Conservation (phyloP, 2,329 filamentous ascomycete species). For the Calonectria hawksworthii region DNA sequence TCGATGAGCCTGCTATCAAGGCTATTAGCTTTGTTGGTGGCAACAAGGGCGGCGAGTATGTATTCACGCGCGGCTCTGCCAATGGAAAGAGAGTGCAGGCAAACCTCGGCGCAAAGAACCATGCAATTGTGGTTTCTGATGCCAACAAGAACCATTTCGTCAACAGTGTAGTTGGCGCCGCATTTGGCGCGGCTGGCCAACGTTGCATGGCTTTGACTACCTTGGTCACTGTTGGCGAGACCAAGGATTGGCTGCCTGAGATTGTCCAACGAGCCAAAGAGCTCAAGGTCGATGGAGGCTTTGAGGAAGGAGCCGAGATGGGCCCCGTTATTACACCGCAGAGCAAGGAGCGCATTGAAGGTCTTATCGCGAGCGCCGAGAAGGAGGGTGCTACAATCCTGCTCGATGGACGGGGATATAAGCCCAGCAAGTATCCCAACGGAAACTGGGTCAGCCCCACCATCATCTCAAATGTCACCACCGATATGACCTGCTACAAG, state of each 20-base stretch:
- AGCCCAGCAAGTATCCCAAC: background rate
- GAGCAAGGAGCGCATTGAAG: slow-evolving; percentile 81
- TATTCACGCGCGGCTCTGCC: slow-evolving; percentile 80
- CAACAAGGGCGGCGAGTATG: slow-evolving; percentile 90
- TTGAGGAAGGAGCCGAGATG: slow-evolving; percentile 63
- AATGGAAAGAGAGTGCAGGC: slow-evolving; percentile 90
- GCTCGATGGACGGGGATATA: slow-evolving; percentile 74
- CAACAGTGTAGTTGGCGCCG: slow-evolving; percentile 84
- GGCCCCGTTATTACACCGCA: slow-evolving; percentile 84
- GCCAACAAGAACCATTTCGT: slow-evolving; percentile 89
- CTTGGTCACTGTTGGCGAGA: slow-evolving; percentile 84
- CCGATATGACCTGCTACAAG: background rate
- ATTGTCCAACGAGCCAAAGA: slow-evolving; percentile 80
- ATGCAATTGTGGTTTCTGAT: slow-evolving; percentile 86
- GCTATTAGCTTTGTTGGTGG: slow-evolving; percentile 78
- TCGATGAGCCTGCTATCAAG: slow-evolving; percentile 72
- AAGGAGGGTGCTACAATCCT: slow-evolving; percentile 83
- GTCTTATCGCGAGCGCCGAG: slow-evolving; percentile 80
- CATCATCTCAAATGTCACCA: background rate
- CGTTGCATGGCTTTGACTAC: slow-evolving; percentile 88
- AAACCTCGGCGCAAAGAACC: slow-evolving; percentile 89
- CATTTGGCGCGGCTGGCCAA: slow-evolving; percentile 86
- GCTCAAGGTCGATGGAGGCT: slow-evolving; percentile 79
- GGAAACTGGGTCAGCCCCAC: background rate
- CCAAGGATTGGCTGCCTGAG: slow-evolving; percentile 83